Conservation (phyloP, 2,329 filamentous ascomycete species). For the Ascosphaera apis region DNA sequence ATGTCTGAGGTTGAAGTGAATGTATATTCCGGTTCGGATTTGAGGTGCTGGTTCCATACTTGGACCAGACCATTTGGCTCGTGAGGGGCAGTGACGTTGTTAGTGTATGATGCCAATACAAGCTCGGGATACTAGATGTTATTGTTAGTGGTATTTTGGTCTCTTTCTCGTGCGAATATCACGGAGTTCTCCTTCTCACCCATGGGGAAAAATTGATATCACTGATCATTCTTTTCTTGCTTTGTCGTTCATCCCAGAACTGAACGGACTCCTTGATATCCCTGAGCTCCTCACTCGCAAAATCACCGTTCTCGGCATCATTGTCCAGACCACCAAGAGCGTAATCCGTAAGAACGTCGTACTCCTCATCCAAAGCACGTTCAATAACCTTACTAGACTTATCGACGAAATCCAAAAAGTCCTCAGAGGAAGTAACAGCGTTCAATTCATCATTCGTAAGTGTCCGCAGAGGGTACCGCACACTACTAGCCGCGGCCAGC, state of each 20-base stretch:
- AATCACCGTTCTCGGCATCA: constrained; percentile 50
- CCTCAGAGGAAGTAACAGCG: constrained; percentile 74
- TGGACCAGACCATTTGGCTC: constrained; percentile 85
- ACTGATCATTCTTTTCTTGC: constrained; percentile 92
- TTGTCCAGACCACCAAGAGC: constrained; percentile 52
- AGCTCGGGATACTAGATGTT: constrained; percentile 53
- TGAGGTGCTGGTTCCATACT: constrained; percentile 91
- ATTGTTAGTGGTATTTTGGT: constrained; percentile 8
- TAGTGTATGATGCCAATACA: constrained; percentile 84
- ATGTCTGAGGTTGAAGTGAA: constrained; percentile 95
- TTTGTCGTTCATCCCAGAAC: constrained; percentile 89
- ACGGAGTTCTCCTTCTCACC: constrained; percentile 17
- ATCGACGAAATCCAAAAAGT: constrained; percentile 89
- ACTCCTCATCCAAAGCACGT: constrained; percentile 80
- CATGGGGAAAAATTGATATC: constrained; percentile 89
- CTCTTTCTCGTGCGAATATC: background rate
- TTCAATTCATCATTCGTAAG: constrained; percentile 68
- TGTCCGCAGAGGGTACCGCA: constrained; percentile 52
- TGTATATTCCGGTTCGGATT: constrained; percentile 82
- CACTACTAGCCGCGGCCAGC: constrained; percentile 22
- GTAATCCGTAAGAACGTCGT: constrained; percentile 90
- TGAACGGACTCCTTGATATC: constrained; percentile 52
- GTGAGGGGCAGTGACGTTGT: constrained; percentile 83
- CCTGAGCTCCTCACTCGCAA: constrained; percentile 18
- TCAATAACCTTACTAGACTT: constrained; percentile 94